Evolutionary conservation across 2,329 filamentous ascomycete species (phyloP), one percentile per base, ranked within the genome.

Genomic region (Fusarium sp.): DNA sequence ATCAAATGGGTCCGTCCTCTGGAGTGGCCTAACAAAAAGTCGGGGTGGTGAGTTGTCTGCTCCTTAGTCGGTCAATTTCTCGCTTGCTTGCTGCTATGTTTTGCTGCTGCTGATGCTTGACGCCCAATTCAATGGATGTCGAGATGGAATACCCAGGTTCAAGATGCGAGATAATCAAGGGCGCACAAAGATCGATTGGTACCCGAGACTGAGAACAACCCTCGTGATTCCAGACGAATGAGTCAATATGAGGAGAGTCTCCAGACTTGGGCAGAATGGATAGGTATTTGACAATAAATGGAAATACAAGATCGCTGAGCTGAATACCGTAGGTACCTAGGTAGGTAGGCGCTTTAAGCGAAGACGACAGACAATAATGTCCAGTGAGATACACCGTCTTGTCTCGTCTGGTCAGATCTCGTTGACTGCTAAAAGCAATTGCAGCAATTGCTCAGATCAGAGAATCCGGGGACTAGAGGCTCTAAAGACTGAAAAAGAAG

Each of bases 1-100:
- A 43, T 40, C 41, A 27, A 47, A 67, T 51, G 62, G 59, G 51
- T 56, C 47, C 54, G 67, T 59, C 56, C 46, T 67, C 46, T 53
- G 43, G 49, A 56, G 54, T 56, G 55, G 67, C 46, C 63, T 60
- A 63, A 57, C 23, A 50, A 30, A 30, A 53, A 62, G 41, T 55
- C 42, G 48, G 37, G 48, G 34, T 57, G 67, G 47, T 71, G 68
- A 71, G 68, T 55, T 70, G 68, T 68, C 54, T 63, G 62, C 27
- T 64, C 50, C 63, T 53, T 62, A 56, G 67, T 68, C 68, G 68
- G 68, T 70, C 68, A 71, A 60, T 59, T 69, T 48, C 32, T 54
- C 40, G 49, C 32, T 41, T 50, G 53, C 32, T 51, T 40, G 48
- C 21, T 51, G 67, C 59, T 65, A 37, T 68, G 54, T 28, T 55